These are phyloP conservation scores for Trichoderma afroharzianum DNA, from an alignment of 2,329 filamentous ascomycete genomes.

Conservation along the genomic window DNA sequence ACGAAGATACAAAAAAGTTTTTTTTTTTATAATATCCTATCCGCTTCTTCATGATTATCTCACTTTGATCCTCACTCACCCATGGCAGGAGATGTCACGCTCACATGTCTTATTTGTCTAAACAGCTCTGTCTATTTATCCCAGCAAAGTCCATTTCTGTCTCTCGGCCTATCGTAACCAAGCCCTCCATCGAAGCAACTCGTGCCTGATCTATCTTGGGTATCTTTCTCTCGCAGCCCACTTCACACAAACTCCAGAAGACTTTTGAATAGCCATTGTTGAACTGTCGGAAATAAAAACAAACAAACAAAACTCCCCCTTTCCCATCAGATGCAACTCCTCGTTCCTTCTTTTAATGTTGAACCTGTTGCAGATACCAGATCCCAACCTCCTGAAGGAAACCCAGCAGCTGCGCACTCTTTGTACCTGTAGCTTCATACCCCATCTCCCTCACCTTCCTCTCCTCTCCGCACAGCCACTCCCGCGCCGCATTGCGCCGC, in stretches of 20 bases:
- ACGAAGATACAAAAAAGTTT: neutral
- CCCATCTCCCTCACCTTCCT: neutral
- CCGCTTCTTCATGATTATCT: neutral
- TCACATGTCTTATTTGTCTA: neutral
- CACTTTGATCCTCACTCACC: neutral
- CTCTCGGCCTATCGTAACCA: neutral
- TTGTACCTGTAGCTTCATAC: slow-evolving; percentile 4
- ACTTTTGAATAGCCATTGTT: too few species aligned
- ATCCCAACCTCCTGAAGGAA: slow-evolving; percentile 12
- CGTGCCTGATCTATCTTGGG: neutral
- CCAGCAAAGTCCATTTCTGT: neutral
- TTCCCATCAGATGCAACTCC: neutral
- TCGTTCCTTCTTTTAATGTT: neutral
- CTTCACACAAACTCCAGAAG: neutral
- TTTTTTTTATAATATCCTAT: neutral
- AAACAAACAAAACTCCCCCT: neutral
- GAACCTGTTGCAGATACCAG: neutral
- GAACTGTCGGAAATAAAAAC: neutral
- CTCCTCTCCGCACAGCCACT: slow-evolving; percentile 18
- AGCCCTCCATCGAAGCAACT: neutral
- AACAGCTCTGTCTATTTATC: neutral
- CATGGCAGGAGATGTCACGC: too few species aligned
- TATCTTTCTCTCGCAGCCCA: neutral
- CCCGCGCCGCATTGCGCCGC: slow-evolving; percentile 12
- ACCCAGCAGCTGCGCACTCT: neutral